Evolutionary conservation across 768 basidiomycete species (phyloP), one percentile per base, ranked within the genome.

Genomic region (Lepiota venenata): DNA sequence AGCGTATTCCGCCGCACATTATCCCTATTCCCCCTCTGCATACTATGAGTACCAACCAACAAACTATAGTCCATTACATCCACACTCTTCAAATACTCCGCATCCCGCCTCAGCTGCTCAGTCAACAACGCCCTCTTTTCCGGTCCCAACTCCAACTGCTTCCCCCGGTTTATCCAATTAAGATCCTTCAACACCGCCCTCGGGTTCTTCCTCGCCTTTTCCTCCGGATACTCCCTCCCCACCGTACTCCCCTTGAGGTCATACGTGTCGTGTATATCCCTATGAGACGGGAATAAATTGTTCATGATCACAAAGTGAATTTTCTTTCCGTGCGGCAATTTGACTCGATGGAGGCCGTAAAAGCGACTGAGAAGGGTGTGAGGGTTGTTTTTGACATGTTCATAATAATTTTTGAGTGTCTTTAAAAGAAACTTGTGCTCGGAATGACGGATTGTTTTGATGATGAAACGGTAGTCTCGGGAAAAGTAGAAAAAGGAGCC

Each of bases 251-350:
- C 96, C 67, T 99, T 98, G 60, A 98, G 78, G 69, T 99, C 96
- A 65, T 90, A 98, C 27, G 95, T 96, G 74, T 98, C 97, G 70
- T 99, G 97, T 40, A 98, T 80, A 67, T 99, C 97, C 60, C 93
- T 85, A 71, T 98, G 96, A 0, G 97, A 88, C 0, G 97, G 96
- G 72, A 99, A 98, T 25, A 99, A 80, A 68, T 99, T 99, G 76
- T 98, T 99, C 94, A 98, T 98, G 71, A 99, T 97, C 52, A 98
- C 93, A 66, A 99, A 99, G 68, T 99, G 97, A 50, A 99, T 99
- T 74, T 99, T 99, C 42, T 80, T 74, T 0, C 97, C 97, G 35
- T 82, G 79, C 0, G 97, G 97, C 0, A 99, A 81, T 73, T 99
- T 99, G 56, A 99, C 97, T 52, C 97, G 87, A 64, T 99, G 97